Percentiles rank a stretch among this genome's conserved stretches.
Conservation (phyloP, 176 grass and related monocot species). For the Rhynchospora pubera region DNA sequence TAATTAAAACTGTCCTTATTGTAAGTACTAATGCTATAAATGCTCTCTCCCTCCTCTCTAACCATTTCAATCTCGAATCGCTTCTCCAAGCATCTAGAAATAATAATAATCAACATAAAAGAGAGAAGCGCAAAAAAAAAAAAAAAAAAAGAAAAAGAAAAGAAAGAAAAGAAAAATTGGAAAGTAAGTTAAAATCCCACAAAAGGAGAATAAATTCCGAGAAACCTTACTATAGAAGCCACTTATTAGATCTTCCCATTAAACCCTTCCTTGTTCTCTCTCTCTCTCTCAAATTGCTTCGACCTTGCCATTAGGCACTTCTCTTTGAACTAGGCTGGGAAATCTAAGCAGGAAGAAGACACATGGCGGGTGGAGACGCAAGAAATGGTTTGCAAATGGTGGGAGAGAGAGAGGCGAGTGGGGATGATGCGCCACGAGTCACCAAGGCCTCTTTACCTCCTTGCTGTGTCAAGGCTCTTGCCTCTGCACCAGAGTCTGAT, state of each 20-base stretch:
- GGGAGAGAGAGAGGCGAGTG: slow-evolving; percentile 48
- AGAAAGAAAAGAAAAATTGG: not conserved
- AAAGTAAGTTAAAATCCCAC: not conserved
- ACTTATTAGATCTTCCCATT: not conserved
- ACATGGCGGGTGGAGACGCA: slow-evolving; percentile 66
- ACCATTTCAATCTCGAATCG: not conserved
- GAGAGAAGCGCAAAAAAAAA: not conserved
- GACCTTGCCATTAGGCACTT: not conserved
- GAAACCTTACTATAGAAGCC: not conserved
- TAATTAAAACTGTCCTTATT: not conserved
- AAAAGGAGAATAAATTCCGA: not conserved
- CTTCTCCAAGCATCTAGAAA: slow-evolving; percentile 3
- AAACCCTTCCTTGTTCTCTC: not conserved
- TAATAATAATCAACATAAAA: not conserved
- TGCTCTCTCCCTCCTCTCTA: not conserved
- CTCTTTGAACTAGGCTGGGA: slow-evolving; percentile 39
- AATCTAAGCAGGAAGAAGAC: slow-evolving; percentile 54
- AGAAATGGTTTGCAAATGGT: slow-evolving; percentile 46
- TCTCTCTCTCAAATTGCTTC: not conserved
- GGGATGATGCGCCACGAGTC: slow-evolving; percentile 29
- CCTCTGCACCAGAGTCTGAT: slow-evolving; percentile 52
- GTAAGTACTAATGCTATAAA: not conserved
- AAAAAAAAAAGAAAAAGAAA: not conserved
- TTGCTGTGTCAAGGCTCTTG: slow-evolving; percentile 85
- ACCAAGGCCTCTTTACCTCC: slow-evolving; percentile 41